Evolutionary conservation across 805 yeast species (phyloP), one percentile per base, ranked within the genome.

Genomic region (Pichia rugopelliculosa): DNA sequence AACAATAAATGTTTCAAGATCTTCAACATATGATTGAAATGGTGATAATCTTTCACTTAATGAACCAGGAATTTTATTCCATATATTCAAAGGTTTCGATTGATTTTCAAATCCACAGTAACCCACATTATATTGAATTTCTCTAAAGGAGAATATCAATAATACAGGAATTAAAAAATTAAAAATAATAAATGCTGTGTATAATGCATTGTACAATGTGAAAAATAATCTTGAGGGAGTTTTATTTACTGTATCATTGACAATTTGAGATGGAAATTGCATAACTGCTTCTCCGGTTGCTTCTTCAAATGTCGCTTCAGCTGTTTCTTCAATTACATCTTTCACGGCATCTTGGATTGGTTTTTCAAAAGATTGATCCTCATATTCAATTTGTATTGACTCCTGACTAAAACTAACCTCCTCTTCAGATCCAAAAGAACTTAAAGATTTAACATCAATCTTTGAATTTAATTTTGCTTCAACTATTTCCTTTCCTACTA

Each of bases 101-200:
- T 36, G 39, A 9, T 17, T 22, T 24, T 45, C 45, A 20, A 46
- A 8, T 4, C 89, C 89, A 69, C 96, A 88, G 61, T 79, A 88
- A 0, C 96, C 96, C 38, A 79, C 72, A 30, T 76, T 66, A 13
- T 75, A 56, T 37, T 76, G 72, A 59, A 84, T 83, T 50, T 82
- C 82, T 41, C 85, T 68, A 64, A 82, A 83, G 84, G 43, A 44
- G 4, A 12, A 87, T 79, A 45, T 74, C 65, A 36, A 46, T 17
- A 11, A 22, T 17, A 36, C 20, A 6, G 45, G 30, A 12, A 27
- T 2, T 37, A 44, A 10, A 40, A 23, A 10, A 21, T n/a, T 33
- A n/a, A 24, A 18, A 18, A 36, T 36, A 18, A 36, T 18, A 36
- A 36, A 18, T 6, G 18, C n/a, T 30, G 34, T 30, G 9, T 30